Percentiles rank a stretch among this genome's conserved stretches.
phyloP scores from a whole-genome alignment of 129 eudicot genomes.

The Flaveria brownii region DNA sequence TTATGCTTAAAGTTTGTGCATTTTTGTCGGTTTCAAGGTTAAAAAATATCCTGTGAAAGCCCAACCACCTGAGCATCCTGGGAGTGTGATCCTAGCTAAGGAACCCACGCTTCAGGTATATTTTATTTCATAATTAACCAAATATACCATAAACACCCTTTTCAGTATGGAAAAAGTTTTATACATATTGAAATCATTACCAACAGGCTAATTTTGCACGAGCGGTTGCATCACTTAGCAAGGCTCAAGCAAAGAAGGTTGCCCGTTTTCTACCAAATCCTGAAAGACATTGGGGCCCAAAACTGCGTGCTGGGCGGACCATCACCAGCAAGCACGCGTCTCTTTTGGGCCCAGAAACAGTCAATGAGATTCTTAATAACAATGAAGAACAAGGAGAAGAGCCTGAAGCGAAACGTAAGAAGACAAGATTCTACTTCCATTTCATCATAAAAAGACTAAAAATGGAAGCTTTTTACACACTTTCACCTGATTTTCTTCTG shows the following conservation, averaged over 20 bases:
- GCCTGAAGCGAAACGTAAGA: constrained; percentile 83
- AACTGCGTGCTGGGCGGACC: constrained; percentile 89
- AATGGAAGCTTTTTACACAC: constrained; percentile 13
- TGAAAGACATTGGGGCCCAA: constrained; percentile 97
- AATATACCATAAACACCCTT: not conserved
- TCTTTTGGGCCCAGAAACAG: constrained; percentile 69
- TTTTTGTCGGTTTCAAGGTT: constrained; percentile 42
- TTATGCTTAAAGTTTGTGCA: constrained; percentile 20
- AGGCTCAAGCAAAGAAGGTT: constrained; percentile 93
- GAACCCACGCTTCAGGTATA: constrained; percentile 84
- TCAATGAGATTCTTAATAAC: constrained; percentile 48
- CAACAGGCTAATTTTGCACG: constrained; percentile 87
- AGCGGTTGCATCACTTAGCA: constrained; percentile 88
- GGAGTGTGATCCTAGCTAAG: constrained; percentile 84
- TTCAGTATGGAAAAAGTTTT: not conserved
- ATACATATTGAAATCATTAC: not conserved
- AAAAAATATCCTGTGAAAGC: constrained; percentile 90
- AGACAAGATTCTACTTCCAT: constrained; percentile 61
- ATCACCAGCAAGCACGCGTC: constrained; percentile 87
- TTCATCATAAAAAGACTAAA: constrained; percentile 40
- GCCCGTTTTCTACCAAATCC: constrained; percentile 98
- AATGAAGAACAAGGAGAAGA: constrained; percentile 53
- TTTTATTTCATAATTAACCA: not conserved
- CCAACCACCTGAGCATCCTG: constrained; percentile 83
- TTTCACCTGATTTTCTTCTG: constrained; percentile 40